phyloP scores from a whole-genome alignment of 495 filamentous ascomycete species.

The Geoglossum glabrum region DNA sequence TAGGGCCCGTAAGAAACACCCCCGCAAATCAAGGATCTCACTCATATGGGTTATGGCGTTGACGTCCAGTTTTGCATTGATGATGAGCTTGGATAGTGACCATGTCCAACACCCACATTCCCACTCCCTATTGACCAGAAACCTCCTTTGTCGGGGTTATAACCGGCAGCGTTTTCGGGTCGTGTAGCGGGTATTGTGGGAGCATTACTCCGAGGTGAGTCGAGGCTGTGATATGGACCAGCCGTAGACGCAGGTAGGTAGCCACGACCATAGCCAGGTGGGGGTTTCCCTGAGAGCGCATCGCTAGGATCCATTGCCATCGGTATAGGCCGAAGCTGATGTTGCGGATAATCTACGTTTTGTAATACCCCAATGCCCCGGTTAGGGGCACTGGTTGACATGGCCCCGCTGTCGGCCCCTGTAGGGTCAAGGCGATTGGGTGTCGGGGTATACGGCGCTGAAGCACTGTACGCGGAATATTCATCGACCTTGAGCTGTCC shows the following conservation, averaged over 20 bases:
- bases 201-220: neutral
- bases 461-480: neutral
- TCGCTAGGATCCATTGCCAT: neutral
- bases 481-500: neutral
- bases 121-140: neutral
- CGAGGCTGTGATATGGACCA: neutral
- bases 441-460: neutral
- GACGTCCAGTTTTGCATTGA: slow-evolving; percentile 4
- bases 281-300: neutral
- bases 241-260: neutral
- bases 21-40: neutral
- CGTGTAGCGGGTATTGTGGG: neutral
- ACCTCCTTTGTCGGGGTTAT: neutral
- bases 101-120: neutral
- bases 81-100: neutral
- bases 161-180: neutral
- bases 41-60: neutral
- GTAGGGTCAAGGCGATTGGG: neutral
- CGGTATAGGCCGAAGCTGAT: neutral
- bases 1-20: neutral
- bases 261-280: neutral
- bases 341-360: neutral
- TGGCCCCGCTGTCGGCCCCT: neutral
- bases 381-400: neutral
- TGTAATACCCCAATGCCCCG: neutral